Percentiles rank a stretch among this genome's conserved stretches.
phyloP scores from a whole-genome alignment of 2,329 filamentous ascomycete genomes.

The Diaporthe vaccinii region DNA sequence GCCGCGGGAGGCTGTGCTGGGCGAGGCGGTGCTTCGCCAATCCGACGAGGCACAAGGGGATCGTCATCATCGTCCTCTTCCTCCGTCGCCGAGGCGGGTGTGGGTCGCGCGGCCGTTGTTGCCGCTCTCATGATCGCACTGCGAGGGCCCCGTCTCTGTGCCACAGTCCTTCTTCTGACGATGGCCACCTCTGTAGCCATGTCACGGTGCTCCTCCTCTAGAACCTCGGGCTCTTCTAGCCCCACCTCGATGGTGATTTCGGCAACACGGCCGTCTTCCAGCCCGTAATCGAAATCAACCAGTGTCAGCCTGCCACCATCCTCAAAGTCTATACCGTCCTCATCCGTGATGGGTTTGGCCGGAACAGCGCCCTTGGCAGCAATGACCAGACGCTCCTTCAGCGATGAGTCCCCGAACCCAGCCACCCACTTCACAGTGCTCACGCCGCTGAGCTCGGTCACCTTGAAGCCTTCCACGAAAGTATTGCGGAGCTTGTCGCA shows the following conservation, averaged over 20 bases:
- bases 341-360: constrained; percentile 70
- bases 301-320: constrained; percentile 82
- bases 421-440: constrained; percentile 81
- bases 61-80: constrained; percentile 61
- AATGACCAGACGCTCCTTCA: constrained; percentile 73
- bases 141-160: constrained; percentile 68
- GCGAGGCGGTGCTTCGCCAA: constrained; percentile 52
- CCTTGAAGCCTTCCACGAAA: constrained; percentile 75
- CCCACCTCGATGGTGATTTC: constrained; percentile 82
- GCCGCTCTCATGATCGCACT: constrained; percentile 63
- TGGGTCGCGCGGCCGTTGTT: constrained; percentile 56
- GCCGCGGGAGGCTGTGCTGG: constrained; percentile 42
- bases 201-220: constrained; percentile 81
- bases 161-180: constrained; percentile 79
- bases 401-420: constrained; percentile 61
- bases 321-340: constrained; percentile 78
- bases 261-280: constrained; percentile 65
- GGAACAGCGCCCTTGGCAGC: constrained; percentile 78
- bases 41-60: constrained; percentile 65
- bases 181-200: constrained; percentile 84
- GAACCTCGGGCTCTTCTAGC: constrained; percentile 74
- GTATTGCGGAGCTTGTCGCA: constrained; percentile 79
- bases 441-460: constrained; percentile 75
- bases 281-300: constrained; percentile 79
- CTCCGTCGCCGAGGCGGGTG: constrained; percentile 46